phyloP scores from a whole-genome alignment of 106 monocot genomes.

The Dendrobium nobile region DNA sequence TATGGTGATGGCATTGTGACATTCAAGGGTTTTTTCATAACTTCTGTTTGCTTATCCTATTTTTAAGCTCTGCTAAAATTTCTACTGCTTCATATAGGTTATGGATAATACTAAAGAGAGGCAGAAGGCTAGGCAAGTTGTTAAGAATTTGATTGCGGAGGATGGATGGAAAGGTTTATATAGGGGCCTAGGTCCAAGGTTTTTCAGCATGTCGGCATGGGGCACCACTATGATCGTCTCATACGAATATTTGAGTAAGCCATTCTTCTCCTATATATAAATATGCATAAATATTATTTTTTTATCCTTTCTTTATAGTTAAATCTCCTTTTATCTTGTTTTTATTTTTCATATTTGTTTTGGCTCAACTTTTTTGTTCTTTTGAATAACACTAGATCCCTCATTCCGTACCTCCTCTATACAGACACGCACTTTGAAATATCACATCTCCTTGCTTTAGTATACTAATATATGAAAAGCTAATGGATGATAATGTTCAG shows the following conservation, averaged over 20 bases:
- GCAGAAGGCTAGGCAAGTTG: conserved; percentile 41
- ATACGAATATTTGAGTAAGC: conserved; percentile 80
- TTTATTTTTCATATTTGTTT: not conserved
- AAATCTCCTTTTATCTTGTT: too few species aligned
- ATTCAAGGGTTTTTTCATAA: too few species aligned
- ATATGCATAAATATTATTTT: too few species aligned
- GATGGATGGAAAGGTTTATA: conserved; percentile 91
- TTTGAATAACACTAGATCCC: not conserved
- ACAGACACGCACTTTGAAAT: not conserved
- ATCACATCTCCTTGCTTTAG: not conserved
- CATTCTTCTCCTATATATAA: not conserved
- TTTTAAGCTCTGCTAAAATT: not conserved
- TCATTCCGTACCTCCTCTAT: not conserved
- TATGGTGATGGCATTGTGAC: too few species aligned
- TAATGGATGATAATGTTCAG: not conserved
- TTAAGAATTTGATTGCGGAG: conserved; percentile 62
- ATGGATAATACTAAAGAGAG: conserved; percentile 37
- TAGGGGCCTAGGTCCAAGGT: conserved; percentile 76
- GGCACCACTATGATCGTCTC: conserved; percentile 81
- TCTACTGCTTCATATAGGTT: conserved; percentile 25
- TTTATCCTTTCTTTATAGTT: not conserved
- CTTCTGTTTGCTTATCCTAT: too few species aligned
- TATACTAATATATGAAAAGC: too few species aligned
- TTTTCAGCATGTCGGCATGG: conserved; percentile 84
- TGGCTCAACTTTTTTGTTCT: not conserved